phyloP scores from a whole-genome alignment of 2,329 filamentous ascomycete genomes.

The Ophiocordyceps sinensis region DNA sequence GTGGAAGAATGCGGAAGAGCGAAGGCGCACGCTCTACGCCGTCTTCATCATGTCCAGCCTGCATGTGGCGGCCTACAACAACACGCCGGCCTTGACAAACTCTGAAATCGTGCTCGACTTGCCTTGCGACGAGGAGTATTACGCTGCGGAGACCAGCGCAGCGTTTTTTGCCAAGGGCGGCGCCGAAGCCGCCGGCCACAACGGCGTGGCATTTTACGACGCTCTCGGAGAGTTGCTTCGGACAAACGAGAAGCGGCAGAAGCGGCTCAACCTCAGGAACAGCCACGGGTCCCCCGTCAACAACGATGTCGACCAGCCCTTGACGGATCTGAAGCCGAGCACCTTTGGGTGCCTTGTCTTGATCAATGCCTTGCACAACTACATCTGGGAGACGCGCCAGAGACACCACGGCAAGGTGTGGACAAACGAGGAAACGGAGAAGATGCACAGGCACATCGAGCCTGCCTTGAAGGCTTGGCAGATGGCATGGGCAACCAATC shows the following conservation, averaged over 20 bases:
- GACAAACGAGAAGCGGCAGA: conserved; percentile 52
- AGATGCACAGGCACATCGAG: conserved; percentile 91
- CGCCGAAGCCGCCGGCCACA: conserved; percentile 50
- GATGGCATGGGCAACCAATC: conserved; percentile 76
- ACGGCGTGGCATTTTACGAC: conserved; percentile 63
- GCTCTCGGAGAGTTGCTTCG: conserved; percentile 70
- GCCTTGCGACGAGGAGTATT: conserved; percentile 87
- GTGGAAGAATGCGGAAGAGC: conserved; percentile 82
- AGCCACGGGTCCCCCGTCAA: neutral
- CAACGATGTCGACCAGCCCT: conserved; percentile 26
- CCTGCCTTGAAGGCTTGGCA: conserved; percentile 92
- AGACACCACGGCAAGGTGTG: conserved; percentile 77
- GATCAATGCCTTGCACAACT: conserved; percentile 92
- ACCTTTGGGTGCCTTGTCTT: conserved; percentile 84
- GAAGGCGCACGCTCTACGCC: conserved; percentile 81
- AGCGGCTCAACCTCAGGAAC: conserved; percentile 27
- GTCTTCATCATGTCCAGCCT: conserved; percentile 88
- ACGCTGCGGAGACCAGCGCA: conserved; percentile 69
- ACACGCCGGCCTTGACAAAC: conserved; percentile 80
- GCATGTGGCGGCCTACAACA: conserved; percentile 83
- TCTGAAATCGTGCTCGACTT: conserved; percentile 83
- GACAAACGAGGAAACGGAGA: conserved; percentile 85
- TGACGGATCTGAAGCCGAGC: conserved; percentile 61
- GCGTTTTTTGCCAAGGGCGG: conserved; percentile 71
- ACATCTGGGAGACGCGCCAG: conserved; percentile 95